These are phyloP conservation scores for Neospora caninum DNA, from an alignment of 169 alveolate genomes.

Conservation along the genomic window DNA sequence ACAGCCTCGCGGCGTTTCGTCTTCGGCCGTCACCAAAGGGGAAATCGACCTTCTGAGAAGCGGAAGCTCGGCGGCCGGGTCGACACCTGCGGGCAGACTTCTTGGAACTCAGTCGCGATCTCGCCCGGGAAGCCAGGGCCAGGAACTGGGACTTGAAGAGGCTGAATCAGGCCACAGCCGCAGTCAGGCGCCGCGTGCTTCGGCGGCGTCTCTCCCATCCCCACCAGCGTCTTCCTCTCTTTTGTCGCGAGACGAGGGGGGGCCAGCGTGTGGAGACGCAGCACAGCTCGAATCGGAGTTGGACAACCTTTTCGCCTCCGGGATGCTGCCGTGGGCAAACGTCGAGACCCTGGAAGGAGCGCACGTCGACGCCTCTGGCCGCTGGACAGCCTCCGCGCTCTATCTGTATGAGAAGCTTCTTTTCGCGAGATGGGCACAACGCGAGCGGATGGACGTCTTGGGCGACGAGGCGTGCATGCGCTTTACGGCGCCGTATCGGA, in stretches of 20 bases:
- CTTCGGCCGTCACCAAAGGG: no score
- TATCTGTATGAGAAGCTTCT: conserved; percentile 11
- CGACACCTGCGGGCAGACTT: no score
- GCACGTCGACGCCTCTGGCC: conserved; percentile 3
- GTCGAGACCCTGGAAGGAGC: neutral
- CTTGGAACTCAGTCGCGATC: no score
- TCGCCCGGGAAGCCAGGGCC: neutral
- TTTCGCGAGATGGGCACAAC: neutral
- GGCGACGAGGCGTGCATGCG: neutral
- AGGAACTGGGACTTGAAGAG: neutral
- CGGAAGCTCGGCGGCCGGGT: no score
- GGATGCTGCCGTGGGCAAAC: neutral
- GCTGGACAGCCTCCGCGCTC: conserved; percentile 28
- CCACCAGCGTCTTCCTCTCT: neutral
- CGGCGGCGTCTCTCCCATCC: neutral
- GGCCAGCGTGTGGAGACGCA: no score
- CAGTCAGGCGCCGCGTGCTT: neutral
- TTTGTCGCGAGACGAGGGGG: no score
- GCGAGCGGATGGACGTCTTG: neutral
- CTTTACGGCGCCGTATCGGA: neutral
- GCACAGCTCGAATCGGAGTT: neutral
- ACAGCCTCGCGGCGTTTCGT: no score
- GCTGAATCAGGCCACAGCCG: neutral
- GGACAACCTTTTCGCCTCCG: neutral
- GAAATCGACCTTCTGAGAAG: no score